Base-by-base conservation (phyloP, 306 rosid genomes). In the Canavalia ensiformis region DNA sequence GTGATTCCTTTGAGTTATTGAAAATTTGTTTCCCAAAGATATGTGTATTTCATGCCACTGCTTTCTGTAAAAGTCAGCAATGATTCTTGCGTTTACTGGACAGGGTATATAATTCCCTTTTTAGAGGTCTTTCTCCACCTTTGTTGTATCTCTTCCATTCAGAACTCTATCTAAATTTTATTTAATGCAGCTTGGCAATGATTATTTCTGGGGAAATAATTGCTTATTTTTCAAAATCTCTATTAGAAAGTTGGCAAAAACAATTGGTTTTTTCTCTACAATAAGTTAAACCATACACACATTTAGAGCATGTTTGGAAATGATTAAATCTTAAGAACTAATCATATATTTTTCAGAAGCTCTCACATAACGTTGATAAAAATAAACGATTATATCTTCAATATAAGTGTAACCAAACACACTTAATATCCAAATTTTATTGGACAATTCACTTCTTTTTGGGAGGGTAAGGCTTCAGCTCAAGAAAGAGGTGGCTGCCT, bases 101-200 rank as follows among this genome's bases (percentile, higher is more conserved):
- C 9, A 10, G 55, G 71, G 9, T 75, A 46, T 75, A 31, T 10
- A 6, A 28, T 28, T 56, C 68, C 78, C 7, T 74, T 5, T 10
- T 18, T 56, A 57, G 51, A 74, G 71, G 59, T 11, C 49, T 63
- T 63, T 63, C 71, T 49, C 35, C 58, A 29, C 7, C 46, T 31
- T 8, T 46, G 49, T 37, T 13, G 47, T 30, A 28, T 54, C 45
- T 45, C 68, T 56, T 59, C 46, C 71, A 33, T 46, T 46, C 10
- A 46, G 71, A 75, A 33, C 62, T 45, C 35, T 74, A 39, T 9
- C 41, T 33, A 12, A 6, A 29, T 5, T 56, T 41, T 7, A 4
- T 28, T 2, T 7, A 9, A 33, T 66, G 72, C 41, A 37, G 41
- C 41, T 37, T 37, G 41, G 41, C 4, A 37, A 37, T 4, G 41